phyloP scores from a whole-genome alignment of 2,329 filamentous ascomycete species.

The Nothophoma quercina region DNA sequence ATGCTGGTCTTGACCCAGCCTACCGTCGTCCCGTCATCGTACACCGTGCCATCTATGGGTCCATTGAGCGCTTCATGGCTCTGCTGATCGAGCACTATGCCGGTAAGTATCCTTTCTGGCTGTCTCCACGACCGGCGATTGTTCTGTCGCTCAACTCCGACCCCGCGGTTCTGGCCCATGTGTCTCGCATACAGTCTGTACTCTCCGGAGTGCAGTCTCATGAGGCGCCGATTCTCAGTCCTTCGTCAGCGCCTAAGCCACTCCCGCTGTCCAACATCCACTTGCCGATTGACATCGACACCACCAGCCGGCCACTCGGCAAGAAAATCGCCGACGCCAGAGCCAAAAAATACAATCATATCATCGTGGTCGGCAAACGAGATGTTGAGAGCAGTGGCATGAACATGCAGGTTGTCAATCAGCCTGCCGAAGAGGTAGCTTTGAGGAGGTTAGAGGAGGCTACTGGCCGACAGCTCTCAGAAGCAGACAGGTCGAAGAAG shows the following conservation, averaged over 20 bases:
- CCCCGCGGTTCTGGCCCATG: conserved; percentile 59
- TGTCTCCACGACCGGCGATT: conserved; percentile 79
- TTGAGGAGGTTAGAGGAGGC: conserved; percentile 46
- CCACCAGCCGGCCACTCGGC: conserved; percentile 66
- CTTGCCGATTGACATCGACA: conserved; percentile 75
- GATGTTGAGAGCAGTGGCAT: conserved; percentile 39
- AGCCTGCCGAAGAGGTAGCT: conserved; percentile 43
- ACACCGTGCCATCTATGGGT: conserved; percentile 84
- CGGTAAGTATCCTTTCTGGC: conserved; percentile 84
- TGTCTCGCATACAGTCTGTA: conserved; percentile 50
- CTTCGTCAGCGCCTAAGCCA: conserved; percentile 42
- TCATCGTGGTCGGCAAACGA: conserved; percentile 71
- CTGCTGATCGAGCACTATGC: conserved; percentile 84
- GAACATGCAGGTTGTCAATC: conserved; percentile 46
- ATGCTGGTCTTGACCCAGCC: conserved; percentile 39
- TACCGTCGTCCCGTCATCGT: conserved; percentile 73
- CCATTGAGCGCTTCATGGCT: conserved; percentile 84
- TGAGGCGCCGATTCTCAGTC: conserved; percentile 16
- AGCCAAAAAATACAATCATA: conserved; percentile 73
- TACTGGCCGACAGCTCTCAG: conserved; percentile 21
- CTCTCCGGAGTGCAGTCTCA: conserved; percentile 37
- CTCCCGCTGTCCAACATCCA: conserved; percentile 63
- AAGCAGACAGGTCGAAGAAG: conserved; percentile 25
- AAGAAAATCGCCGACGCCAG: conserved; percentile 79
- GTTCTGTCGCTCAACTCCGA: conserved; percentile 76